Evolutionary conservation across 2,329 filamentous ascomycete species (phyloP), one percentile per base, ranked within the genome.

Genomic region (Emericellopsis cladophorae): DNA sequence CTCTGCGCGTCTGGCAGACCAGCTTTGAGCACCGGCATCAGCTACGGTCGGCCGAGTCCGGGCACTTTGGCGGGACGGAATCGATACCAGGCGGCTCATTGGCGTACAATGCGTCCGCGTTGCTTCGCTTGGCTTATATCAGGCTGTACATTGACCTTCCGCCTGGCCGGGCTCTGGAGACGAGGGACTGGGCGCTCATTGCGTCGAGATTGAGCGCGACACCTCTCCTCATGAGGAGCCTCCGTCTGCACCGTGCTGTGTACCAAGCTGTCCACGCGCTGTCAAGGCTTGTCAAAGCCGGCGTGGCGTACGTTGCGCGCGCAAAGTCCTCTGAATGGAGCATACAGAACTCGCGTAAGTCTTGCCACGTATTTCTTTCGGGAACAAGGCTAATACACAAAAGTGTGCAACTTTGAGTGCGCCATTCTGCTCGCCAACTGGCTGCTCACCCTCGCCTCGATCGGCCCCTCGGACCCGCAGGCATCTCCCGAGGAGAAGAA

Each of bases 221-320:
- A 15, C 75, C 77, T 1, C 61, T 72, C 22, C 66, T 81, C 10
- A 65, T 72, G 16, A 68, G 80, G 40, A 79, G 72, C 40, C 61
- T 70, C 16, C 71, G 74, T 26, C 66, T 83, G 21, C 76, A 74
- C 29, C 65, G 77, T 36, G 80, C 79, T 1, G 72, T 84, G 0
- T 69, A 81, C 23, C 80, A 84, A 49, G 76, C 78, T 2, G 74
- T 80, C 23, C 80, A 84, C 51, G 79, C 80, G 1, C 60, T 85
- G 31, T 79, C 77, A 4, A 77, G 82, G 63, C 62, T 80, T 21
- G 74, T 81, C 44, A 80, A 79, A 53, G 65, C 69, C 12, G 75
- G 75, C 0, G 74, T 79, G 16, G 76, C 75, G 48, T 79, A 76
- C 48, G 72, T 79, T 37, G 74, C 75, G 34, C 67, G 72, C 46